Evolutionary conservation across 768 basidiomycete species (phyloP).

Genomic region (Amanita muscaria): DNA sequence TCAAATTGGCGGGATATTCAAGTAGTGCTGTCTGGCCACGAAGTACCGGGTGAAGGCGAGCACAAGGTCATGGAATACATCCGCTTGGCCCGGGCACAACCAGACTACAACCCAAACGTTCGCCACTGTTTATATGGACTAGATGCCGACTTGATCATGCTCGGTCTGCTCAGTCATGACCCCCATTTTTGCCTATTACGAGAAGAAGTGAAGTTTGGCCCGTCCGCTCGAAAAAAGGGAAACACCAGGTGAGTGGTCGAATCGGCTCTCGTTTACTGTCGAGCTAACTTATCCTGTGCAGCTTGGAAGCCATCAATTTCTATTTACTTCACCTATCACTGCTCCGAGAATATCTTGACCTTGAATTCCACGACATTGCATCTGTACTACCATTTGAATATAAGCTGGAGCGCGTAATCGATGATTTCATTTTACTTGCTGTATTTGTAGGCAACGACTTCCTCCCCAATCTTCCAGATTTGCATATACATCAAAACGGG

Average conservation of each 20-base stretch:
- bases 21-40: conserved; percentile 93
- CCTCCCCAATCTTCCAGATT: conserved; percentile 88
- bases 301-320: conserved; percentile 78
- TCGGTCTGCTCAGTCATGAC: conserved; percentile 93
- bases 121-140: conserved; percentile 98
- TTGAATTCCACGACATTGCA: conserved; percentile 80
- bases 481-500: conserved; percentile 97
- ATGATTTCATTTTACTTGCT: conserved; percentile 94
- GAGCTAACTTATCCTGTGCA: conserved; percentile 10
- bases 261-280: conserved; percentile 16
- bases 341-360: conserved; percentile 93
- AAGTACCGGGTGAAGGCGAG: conserved; percentile 98
- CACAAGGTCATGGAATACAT: conserved; percentile 99
- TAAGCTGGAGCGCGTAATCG: conserved; percentile 88
- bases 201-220: conserved; percentile 98
- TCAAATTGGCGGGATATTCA: conserved; percentile 89
- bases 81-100: conserved; percentile 87
- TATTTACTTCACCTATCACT: conserved; percentile 91
- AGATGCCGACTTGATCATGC: conserved; percentile 97
- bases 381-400: conserved; percentile 69
- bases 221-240: conserved; percentile 63
- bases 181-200: conserved; percentile 96
- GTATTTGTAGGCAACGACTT: conserved; percentile 99
- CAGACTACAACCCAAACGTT: conserved; percentile 91
- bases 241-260: conserved; percentile 33